Evolutionary conservation across 2,329 filamentous ascomycete species (phyloP).

Genomic region (Biscogniauxia sp.): DNA sequence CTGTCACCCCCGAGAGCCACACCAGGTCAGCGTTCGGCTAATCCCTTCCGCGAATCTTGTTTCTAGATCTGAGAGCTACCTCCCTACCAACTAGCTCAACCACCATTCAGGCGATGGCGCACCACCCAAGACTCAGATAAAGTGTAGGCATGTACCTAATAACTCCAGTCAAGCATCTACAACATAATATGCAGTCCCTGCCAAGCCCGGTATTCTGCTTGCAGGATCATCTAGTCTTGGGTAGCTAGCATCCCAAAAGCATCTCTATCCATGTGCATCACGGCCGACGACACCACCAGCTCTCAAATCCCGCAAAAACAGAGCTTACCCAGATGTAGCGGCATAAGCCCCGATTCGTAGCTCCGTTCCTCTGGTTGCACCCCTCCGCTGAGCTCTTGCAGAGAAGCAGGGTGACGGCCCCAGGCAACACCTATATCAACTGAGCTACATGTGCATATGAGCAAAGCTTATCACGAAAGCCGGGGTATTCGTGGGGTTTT

Average conservation of each 20-base stretch:
- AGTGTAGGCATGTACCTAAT: neutral
- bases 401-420: neutral
- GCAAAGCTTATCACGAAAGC: constrained; percentile 2
- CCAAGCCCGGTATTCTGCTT: constrained; percentile 8
- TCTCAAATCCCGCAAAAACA: constrained; percentile 9
- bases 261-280: constrained; percentile 1
- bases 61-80: neutral
- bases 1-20: neutral
- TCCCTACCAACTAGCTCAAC: neutral
- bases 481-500: neutral
- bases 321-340: neutral
- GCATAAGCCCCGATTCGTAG: constrained; percentile 10
- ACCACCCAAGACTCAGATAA: neutral
- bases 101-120: neutral
- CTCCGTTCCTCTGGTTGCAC: neutral
- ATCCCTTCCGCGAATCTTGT: neutral
- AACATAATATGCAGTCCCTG: constrained; percentile 6
- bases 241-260: neutral
- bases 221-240: neutral
- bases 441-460: neutral
- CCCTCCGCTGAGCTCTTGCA: neutral
- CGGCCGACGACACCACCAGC: constrained; percentile 6
- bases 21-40: neutral
- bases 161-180: neutral
- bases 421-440: neutral